Evolutionary conservation across 2,329 filamentous ascomycete species (phyloP).

Genomic region (Pseudogymnoascus sp.): DNA sequence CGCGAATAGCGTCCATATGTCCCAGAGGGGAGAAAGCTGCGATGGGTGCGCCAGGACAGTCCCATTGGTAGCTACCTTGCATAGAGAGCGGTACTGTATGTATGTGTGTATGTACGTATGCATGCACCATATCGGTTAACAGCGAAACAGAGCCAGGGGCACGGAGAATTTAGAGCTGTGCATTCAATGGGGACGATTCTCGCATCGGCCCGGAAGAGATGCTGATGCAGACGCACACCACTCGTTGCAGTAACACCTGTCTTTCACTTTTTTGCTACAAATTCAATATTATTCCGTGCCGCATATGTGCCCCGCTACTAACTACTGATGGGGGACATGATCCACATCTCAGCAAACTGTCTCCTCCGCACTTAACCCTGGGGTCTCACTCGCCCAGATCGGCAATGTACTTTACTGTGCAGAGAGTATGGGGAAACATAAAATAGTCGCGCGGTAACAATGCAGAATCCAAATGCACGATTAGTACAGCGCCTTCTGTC

Average conservation of each 20-base stretch:
- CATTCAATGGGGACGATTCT: conserved; percentile 3
- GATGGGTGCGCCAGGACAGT: not conserved
- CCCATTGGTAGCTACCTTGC: conserved; percentile 3
- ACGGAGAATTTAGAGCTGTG: conserved; percentile 7
- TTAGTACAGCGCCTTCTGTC: not conserved
- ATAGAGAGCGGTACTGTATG: not conserved
- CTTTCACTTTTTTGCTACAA: conserved; percentile 8
- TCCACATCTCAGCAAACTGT: not conserved
- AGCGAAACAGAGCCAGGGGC: conserved; percentile 5
- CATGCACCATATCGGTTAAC: conserved; percentile 1
- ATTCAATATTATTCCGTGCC: conserved; percentile 8
- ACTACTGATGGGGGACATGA: not conserved
- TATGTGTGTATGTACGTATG: conserved; percentile 1
- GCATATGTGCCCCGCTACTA: conserved; percentile 4
- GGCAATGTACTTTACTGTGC: not conserved
- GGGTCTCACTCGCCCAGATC: not conserved
- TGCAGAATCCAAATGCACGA: conserved; percentile 7
- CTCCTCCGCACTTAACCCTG: conserved; percentile 5
- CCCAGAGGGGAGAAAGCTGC: conserved; percentile 2
- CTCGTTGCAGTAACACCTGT: not conserved
- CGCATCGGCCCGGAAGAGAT: conserved; percentile 7
- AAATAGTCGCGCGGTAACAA: conserved; percentile 7
- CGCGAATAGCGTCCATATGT: not conserved
- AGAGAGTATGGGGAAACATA: not conserved
- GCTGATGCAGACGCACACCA: not conserved